These are phyloP conservation scores for Colletotrichum viniferum DNA, from an alignment of 2,329 filamentous ascomycete species.

Conservation along the genomic window DNA sequence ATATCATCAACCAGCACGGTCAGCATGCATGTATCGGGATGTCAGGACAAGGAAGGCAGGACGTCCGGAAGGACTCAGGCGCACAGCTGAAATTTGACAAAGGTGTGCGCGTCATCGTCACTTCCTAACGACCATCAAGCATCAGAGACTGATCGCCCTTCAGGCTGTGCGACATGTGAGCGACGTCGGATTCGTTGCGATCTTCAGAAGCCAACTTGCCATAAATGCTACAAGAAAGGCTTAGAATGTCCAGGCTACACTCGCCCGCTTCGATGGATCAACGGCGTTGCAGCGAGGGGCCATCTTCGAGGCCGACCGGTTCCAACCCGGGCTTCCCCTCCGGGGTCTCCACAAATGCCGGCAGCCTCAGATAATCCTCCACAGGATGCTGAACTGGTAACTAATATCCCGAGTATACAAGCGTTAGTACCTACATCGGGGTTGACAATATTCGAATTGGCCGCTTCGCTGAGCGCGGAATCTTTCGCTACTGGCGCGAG, in stretches of 20 bases:
- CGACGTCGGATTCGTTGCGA: slow-evolving; percentile 34
- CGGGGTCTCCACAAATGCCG: background rate
- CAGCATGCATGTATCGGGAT: background rate
- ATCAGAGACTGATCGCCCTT: background rate
- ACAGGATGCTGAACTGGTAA: background rate
- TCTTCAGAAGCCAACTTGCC: slow-evolving; percentile 26
- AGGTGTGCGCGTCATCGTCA: background rate
- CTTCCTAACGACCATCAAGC: background rate
- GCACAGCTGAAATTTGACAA: background rate
- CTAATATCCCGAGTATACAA: no score
- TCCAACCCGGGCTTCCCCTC: background rate
- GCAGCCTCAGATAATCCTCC: background rate
- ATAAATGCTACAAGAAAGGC: slow-evolving; percentile 33
- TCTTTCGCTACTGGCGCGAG: slow-evolving; percentile 19
- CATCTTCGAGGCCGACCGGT: slow-evolving; percentile 16
- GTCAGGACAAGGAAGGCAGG: background rate
- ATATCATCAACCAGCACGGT: background rate
- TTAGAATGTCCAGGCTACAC: slow-evolving; percentile 31
- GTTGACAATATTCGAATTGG: background rate
- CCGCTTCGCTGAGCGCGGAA: background rate
- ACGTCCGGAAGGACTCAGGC: background rate
- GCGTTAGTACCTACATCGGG: background rate
- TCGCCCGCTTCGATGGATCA: slow-evolving; percentile 30
- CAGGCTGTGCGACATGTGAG: slow-evolving; percentile 30
- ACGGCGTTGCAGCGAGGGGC: slow-evolving; percentile 31